Base-by-base conservation (phyloP, 805 yeast genomes). In the Candida xyloterini region DNA sequence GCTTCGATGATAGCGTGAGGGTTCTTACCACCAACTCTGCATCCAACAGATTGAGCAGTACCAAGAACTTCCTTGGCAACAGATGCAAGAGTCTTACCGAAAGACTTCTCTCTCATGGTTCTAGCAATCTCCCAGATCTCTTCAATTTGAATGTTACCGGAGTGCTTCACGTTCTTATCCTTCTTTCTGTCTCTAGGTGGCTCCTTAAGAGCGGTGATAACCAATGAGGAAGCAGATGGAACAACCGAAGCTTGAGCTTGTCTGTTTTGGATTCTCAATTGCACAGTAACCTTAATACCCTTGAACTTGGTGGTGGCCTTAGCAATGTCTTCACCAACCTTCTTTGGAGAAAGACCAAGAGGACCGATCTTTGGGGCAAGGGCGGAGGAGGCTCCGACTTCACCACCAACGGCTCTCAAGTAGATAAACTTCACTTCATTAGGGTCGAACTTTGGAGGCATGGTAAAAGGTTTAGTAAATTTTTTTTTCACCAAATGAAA, bases 301-400 rank as follows among this genome's bases (percentile, higher is more conserved):
- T 93, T 93, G 95, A 81, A 91, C 70, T 84, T 81, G 78, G 86
- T 84, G 78, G 99, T 91, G 72, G 99, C 99, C 84, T 93, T 93
- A 72, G 99, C 99, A 66, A 93, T 93, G 72, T 93, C 99, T 78
- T 93, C 99, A 90, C 99, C 99, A 69, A 93, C 96, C 84, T 93
- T 91, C 95, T 91, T 93, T 79, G 99, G 97, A 53, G 97, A 89
- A 65, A 93, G 80, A 89, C 99, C 99, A 71, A 93, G 87, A 63
- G 99, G 99, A 87, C 99, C 99, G 70, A 93, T 93, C 91, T 93
- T 93, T 72, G 99, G 99, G 63, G 99, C 99, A 67, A 93, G 85
- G 59, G 99, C 96, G 59, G 99, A 86, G 53, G 98, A 89, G 67
- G 97, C 96, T 79, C 98, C 99, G 66, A 93, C 95, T 81, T 93